phyloP scores from a whole-genome alignment of 495 filamentous ascomycete genomes.

The Aspergillus affinis region DNA sequence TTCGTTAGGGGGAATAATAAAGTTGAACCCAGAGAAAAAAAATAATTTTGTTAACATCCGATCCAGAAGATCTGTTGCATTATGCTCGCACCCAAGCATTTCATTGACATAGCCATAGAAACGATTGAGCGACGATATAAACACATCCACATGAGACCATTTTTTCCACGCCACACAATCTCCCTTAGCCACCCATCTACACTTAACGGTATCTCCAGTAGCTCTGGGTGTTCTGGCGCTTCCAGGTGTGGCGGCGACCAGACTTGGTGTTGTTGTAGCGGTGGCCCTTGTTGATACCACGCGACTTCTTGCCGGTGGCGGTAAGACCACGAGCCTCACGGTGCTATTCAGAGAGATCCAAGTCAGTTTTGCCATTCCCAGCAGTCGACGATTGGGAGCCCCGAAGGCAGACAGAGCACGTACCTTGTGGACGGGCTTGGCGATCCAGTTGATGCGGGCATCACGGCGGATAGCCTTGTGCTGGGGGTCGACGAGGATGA shows the following conservation, averaged over 20 bases:
- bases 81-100: conserved; percentile 37
- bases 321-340: conserved; percentile 96
- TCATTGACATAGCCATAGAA: conserved; percentile 31
- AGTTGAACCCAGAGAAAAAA: conserved; percentile 32
- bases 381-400: background rate
- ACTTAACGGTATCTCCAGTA: conserved; percentile 81
- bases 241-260: conserved; percentile 98
- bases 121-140: conserved; percentile 40
- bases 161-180: conserved; percentile 37
- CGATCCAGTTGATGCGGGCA: conserved; percentile 99
- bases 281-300: conserved; percentile 98
- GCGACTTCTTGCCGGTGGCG: conserved; percentile 97
- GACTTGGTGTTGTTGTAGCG: conserved; percentile 95
- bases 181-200: conserved; percentile 24
- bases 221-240: conserved; percentile 96
- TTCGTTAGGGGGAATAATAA: conserved; percentile 45
- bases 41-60: conserved; percentile 48
- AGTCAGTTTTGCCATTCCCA: conserved; percentile 21
- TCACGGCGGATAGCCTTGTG: conserved; percentile 99
- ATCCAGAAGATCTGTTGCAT: conserved; percentile 42
- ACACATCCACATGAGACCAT: conserved; percentile 33
- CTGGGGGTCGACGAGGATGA: conserved; percentile 99
- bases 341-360: conserved; percentile 54
- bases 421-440: conserved; percentile 96
- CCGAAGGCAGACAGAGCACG: conserved; percentile 17